phyloP scores from a whole-genome alignment of 2,329 filamentous ascomycete genomes.

The Pleomassaria siparia region DNA sequence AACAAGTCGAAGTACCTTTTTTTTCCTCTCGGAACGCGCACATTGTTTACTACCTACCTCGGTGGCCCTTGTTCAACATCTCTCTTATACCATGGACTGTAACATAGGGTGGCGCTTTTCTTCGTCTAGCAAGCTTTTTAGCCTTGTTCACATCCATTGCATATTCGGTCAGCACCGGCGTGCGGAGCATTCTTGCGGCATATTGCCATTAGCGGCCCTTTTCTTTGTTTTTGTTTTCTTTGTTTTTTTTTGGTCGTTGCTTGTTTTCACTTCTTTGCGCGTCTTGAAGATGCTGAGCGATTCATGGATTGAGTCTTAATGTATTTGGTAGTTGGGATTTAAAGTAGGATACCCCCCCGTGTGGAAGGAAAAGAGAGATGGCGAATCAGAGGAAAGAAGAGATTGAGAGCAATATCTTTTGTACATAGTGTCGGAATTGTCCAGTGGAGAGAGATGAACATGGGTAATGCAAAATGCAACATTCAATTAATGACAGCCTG shows the following conservation, averaged over 20 bases:
- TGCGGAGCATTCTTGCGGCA: no score
- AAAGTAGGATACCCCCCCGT: constrained; percentile 5
- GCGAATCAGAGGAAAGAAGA: not conserved
- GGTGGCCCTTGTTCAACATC: not conserved
- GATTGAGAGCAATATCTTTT: not conserved
- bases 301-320: constrained; percentile 14
- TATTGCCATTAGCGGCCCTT: constrained; percentile 1
- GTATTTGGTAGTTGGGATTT: constrained; percentile 3
- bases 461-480: constrained; percentile 2
- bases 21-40: no score
- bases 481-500: not conserved
- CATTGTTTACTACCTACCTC: constrained; percentile 1
- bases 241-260: no score
- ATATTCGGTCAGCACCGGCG: constrained; percentile 7
- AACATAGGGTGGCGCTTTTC: constrained; percentile 10
- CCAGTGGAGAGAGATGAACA: not conserved
- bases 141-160: constrained; percentile 11
- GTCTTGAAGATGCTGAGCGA: constrained; percentile 27
- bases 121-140: constrained; percentile 11
- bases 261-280: constrained; percentile 5
- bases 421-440: constrained; percentile 6
- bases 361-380: not conserved
- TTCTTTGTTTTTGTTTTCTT: constrained; percentile 13
- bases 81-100: constrained; percentile 10
- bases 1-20: constrained; percentile 1